These are phyloP conservation scores for Blastobotrys illinoisensis DNA, from an alignment of 1,139 yeast genomes.

Conservation along the genomic window DNA sequence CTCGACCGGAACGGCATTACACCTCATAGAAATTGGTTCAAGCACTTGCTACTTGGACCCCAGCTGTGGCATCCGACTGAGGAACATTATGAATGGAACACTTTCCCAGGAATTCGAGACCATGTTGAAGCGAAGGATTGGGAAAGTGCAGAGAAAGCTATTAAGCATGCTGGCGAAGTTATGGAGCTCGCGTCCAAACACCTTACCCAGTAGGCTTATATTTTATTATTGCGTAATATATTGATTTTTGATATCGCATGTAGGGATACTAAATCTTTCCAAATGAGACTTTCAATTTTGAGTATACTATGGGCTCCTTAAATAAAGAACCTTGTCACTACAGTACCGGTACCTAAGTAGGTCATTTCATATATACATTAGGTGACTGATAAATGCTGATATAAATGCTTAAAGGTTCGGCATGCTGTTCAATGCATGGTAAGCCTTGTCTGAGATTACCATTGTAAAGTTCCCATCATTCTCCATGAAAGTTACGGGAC, in stretches of 20 bases:
- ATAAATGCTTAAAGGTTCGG: not conserved
- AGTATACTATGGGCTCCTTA: no score
- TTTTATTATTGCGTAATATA: not conserved
- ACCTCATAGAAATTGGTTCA: conserved; percentile 58
- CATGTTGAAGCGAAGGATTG: conserved; percentile 47
- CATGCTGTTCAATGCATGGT: not conserved
- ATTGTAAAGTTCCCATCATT: not conserved
- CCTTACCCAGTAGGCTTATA: not conserved
- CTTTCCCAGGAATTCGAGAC: conserved; percentile 75
- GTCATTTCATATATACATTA: no score
- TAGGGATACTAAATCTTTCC: no score
- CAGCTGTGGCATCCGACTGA: conserved; percentile 52
- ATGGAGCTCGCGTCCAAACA: not conserved
- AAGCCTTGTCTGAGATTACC: not conserved
- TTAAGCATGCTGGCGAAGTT: not conserved
- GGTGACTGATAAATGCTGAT: no score
- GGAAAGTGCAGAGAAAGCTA: conserved; percentile 19
- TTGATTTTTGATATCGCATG: not conserved
- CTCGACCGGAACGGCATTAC: conserved; percentile 42
- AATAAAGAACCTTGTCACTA: no score
- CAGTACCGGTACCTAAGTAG: no score
- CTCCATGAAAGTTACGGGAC: not conserved
- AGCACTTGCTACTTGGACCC: conserved; percentile 67
- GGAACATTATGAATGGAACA: conserved; percentile 48
- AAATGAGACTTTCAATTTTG: no score